phyloP scores from a whole-genome alignment of 306 rosid species.

The Inga leiocalycina region DNA sequence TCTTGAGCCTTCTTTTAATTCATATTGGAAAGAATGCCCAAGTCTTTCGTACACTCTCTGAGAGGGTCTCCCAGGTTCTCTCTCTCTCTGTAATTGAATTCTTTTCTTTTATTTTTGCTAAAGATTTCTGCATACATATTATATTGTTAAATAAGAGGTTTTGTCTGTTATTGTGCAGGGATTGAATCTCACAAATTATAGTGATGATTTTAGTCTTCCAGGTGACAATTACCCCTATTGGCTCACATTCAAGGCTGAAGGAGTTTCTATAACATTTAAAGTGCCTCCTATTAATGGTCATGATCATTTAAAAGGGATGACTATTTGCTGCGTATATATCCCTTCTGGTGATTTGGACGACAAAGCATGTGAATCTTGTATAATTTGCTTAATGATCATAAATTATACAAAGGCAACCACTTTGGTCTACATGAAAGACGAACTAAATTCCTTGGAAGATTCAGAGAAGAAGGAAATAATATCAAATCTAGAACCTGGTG shows the following conservation, averaged over 20 bases:
- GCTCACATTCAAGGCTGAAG: neutral
- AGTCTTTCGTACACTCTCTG: neutral
- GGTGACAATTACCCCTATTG: neutral
- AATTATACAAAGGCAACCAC: too few species aligned
- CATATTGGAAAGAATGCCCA: neutral
- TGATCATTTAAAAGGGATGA: too few species aligned
- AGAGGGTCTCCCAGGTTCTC: neutral
- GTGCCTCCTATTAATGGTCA: neutral
- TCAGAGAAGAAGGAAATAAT: too few species aligned
- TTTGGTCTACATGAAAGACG: too few species aligned
- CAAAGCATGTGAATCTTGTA: too few species aligned
- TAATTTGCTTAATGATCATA: too few species aligned
- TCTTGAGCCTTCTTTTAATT: neutral
- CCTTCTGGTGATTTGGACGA: too few species aligned
- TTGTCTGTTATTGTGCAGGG: neutral
- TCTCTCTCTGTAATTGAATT: neutral
- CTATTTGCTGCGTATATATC: too few species aligned
- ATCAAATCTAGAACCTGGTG: too few species aligned
- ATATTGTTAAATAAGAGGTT: neutral
- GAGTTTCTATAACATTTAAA: neutral
- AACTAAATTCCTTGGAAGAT: too few species aligned
- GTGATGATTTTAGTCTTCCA: neutral
- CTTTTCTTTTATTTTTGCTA: neutral
- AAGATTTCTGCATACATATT: neutral
- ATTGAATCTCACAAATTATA: neutral